These are phyloP conservation scores for Ophiosphaerella narmari DNA, from an alignment of 2,329 filamentous ascomycete genomes.

Conservation along the genomic window DNA sequence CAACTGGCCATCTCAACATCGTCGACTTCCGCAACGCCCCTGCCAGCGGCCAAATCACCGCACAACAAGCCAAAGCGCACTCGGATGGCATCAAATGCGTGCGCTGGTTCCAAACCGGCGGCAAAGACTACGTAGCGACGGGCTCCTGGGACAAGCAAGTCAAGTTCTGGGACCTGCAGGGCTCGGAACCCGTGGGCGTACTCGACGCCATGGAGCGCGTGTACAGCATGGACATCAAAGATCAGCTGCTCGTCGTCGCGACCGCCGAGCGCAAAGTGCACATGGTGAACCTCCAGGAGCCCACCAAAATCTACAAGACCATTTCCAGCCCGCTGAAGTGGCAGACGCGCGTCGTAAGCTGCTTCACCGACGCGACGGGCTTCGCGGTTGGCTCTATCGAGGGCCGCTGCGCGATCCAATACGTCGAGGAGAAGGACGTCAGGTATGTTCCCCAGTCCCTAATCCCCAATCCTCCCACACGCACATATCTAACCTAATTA, in stretches of 20 bases:
- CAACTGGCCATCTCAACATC: conserved; percentile 88
- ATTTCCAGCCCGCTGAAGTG: conserved; percentile 96
- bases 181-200: conserved; percentile 65
- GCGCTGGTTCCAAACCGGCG: conserved; percentile 64
- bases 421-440: conserved; percentile 93
- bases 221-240: conserved; percentile 89
- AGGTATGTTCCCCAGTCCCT: conserved; percentile 46
- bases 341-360: conserved; percentile 94
- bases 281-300: conserved; percentile 87
- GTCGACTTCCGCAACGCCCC: conserved; percentile 71
- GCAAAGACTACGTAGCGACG: conserved; percentile 82
- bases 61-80: conserved; percentile 70
- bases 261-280: conserved; percentile 97
- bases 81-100: conserved; percentile 80
- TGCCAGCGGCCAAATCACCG: conserved; percentile 28
- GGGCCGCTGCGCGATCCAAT: conserved; percentile 96
- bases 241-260: conserved; percentile 86
- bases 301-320: conserved; percentile 92
- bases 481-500: no score
- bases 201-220: conserved; percentile 75
- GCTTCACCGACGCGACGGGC: conserved; percentile 87
- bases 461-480: no score
- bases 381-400: conserved; percentile 97
- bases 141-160: conserved; percentile 91
- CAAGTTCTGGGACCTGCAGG: conserved; percentile 84